Conservation (phyloP, 2,329 filamentous ascomycete genomes). For the Xylariaceae sp. region DNA sequence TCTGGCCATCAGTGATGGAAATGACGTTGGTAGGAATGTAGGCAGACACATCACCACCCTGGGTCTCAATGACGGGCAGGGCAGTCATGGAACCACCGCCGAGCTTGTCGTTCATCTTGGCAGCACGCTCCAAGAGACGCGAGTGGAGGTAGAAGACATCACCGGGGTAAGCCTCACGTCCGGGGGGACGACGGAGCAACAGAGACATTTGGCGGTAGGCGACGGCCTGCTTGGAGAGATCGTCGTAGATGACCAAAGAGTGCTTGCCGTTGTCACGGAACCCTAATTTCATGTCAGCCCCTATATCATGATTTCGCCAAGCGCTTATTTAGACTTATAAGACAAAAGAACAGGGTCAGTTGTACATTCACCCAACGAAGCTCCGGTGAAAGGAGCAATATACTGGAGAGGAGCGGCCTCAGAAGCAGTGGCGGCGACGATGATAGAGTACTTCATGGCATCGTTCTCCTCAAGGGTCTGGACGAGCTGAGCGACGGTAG, state of each 20-base stretch:
- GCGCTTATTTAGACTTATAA: too few species aligned
- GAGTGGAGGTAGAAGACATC: slow-evolving; percentile 99
- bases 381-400: slow-evolving; percentile 86
- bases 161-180: slow-evolving; percentile 99
- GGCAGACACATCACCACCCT: slow-evolving; percentile 99
- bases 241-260: slow-evolving; percentile 87
- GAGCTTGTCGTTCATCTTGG: slow-evolving; percentile 97
- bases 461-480: slow-evolving; percentile 99
- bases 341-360: too few species aligned
- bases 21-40: slow-evolving; percentile 99
- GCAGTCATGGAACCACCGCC: slow-evolving; percentile 96
- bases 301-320: too few species aligned
- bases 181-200: slow-evolving; percentile 92
- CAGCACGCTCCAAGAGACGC: slow-evolving; percentile 97
- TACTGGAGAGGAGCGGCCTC: slow-evolving; percentile 96
- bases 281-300: too few species aligned
- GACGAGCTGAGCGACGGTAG: slow-evolving; percentile 97
- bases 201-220: slow-evolving; percentile 99
- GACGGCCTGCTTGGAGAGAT: slow-evolving; percentile 96
- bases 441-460: slow-evolving; percentile 94
- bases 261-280: slow-evolving; percentile 88
- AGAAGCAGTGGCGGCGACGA: slow-evolving; percentile 94
- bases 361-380: slow-evolving; percentile 27
- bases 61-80: slow-evolving; percentile 97
- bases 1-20: slow-evolving; percentile 99